These are phyloP conservation scores for Xylariaceae sp. DNA, from an alignment of 2,329 filamentous ascomycete genomes.

Conservation along the genomic window DNA sequence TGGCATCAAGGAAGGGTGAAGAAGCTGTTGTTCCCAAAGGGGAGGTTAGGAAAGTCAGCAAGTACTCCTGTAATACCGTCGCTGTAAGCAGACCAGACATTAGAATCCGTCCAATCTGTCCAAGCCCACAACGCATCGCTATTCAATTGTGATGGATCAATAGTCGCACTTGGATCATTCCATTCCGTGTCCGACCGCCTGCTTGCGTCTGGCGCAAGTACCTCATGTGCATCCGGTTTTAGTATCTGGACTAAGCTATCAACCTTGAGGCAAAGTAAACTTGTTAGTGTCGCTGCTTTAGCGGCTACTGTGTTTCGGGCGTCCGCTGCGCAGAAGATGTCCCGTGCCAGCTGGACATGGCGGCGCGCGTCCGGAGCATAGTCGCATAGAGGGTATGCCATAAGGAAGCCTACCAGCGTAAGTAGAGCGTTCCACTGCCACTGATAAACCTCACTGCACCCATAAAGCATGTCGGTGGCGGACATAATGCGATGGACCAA, in stretches of 20 bases:
- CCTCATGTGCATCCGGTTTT: constrained; percentile 1
- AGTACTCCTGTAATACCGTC: constrained; percentile 20
- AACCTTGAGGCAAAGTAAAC: constrained; percentile 18
- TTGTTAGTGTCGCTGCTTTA: constrained; percentile 14
- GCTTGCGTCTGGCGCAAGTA: neutral
- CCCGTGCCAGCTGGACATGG: constrained; percentile 16
- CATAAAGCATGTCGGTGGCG: constrained; percentile 21
- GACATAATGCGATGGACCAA: constrained; percentile 25
- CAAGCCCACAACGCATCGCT: constrained; percentile 20
- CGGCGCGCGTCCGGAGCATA: constrained; percentile 15
- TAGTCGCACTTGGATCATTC: neutral
- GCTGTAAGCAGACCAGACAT: constrained; percentile 19
- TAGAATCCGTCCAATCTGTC: constrained; percentile 16
- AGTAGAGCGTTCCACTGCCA: constrained; percentile 27
- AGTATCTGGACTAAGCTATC: constrained; percentile 19
- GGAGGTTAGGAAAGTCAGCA: constrained; percentile 19
- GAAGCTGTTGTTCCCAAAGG: constrained; percentile 16
- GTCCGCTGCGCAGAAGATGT: constrained; percentile 17
- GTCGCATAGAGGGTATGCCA: constrained; percentile 22
- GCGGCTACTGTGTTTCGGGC: constrained; percentile 15
- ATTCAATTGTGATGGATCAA: neutral
- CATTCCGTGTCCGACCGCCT: neutral
- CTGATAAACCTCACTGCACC: constrained; percentile 22
- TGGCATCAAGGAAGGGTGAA: constrained; percentile 4
- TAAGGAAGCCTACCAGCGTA: constrained; percentile 23